Evolutionary conservation across 1,284 basidiomycete species (phyloP), one percentile per base, ranked within the genome.

Genomic region (Rhodofomes roseus): DNA sequence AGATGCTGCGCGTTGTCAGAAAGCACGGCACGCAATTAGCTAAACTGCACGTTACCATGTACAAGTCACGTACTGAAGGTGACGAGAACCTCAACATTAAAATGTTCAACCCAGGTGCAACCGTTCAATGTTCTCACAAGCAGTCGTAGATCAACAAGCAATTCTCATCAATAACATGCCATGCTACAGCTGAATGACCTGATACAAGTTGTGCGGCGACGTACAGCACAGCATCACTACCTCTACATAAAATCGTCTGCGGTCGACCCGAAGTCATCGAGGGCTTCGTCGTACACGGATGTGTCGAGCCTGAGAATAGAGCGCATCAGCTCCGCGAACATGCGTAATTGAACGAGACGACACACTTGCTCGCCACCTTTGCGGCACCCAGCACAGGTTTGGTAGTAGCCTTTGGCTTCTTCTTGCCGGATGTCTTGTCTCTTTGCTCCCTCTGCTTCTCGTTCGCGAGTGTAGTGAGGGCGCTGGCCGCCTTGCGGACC

Each of bases 381-480:
- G 83, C 77, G n/a, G 85, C 82, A 14, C 90, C 93, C 34, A 96
- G 74, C 1, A 68, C 80, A 27, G 92, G 92, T 73, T 90, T 95
- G n/a, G 80, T 74, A 9, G 83, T 75, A 5, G 78, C 73, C 72
- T 91, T 89, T 60, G 85, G 80, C 78, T 95, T 96, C 81, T 95
- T 95, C 84, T 95, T 96, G 23, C 93, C 92, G 63, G 85, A 88
- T 0, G 86, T 81, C 75, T 92, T 93, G 53, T 95, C 93, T 61
- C 89, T 80, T 71, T 89, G 85, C 72, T 94, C 93, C 74, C 86
- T 92, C 78, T 95, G 93, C 78, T 98, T 98, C 78, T 95, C 93
- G 71, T 96, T 96, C 54, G 93, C 90, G 12, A 97, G 79, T 1
- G 92, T 88, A 20, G 91, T 93, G 56, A 98, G 77, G 16, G 79